Conservation (phyloP, 1,284 basidiomycete species). For the Leccinum subfulvum region DNA sequence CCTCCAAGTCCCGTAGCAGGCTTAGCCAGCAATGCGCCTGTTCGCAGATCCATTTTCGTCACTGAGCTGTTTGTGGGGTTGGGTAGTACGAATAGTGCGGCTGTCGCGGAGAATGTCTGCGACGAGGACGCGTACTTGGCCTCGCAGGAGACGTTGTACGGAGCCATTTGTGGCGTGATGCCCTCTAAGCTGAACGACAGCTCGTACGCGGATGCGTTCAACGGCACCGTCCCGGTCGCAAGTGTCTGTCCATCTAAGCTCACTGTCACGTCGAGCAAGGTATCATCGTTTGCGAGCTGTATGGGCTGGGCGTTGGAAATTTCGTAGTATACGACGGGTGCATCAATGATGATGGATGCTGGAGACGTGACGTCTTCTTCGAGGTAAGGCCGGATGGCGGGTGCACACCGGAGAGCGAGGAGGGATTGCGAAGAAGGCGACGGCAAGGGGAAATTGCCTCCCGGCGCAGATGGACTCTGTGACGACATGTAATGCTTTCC, state of each 20-base stretch:
- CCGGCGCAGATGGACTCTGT: constrained; percentile 17
- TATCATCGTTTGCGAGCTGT: constrained; percentile 7
- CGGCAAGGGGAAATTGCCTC: constrained; percentile 30
- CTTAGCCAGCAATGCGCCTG: constrained; percentile 63
- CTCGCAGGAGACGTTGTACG: constrained; percentile 28
- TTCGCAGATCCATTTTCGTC: constrained; percentile 70
- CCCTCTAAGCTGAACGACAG: constrained; percentile 24
- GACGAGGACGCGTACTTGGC: constrained; percentile 21
- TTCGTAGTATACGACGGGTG: constrained; percentile 25
- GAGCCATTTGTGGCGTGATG: constrained; percentile 24
- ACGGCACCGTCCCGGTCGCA: constrained; percentile 21
- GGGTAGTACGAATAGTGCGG: constrained; percentile 57
- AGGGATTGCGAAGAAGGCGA: constrained; percentile 22
- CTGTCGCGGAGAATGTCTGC: constrained; percentile 50
- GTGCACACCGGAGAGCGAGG: constrained; percentile 33
- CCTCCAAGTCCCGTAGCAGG: constrained; percentile 48
- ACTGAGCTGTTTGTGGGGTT: constrained; percentile 52
- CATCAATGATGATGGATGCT: constrained; percentile 29
- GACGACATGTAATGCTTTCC: constrained; percentile 30
- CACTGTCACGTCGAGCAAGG: constrained; percentile 25
- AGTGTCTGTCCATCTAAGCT: constrained; percentile 28
- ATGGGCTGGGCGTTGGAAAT: constrained; percentile 30
- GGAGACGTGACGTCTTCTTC: constrained; percentile 25
- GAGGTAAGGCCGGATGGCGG: constrained; percentile 34
- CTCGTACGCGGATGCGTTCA: constrained; percentile 31